phyloP scores from a whole-genome alignment of 2,329 filamentous ascomycete genomes.

The Fusarium multiceps region DNA sequence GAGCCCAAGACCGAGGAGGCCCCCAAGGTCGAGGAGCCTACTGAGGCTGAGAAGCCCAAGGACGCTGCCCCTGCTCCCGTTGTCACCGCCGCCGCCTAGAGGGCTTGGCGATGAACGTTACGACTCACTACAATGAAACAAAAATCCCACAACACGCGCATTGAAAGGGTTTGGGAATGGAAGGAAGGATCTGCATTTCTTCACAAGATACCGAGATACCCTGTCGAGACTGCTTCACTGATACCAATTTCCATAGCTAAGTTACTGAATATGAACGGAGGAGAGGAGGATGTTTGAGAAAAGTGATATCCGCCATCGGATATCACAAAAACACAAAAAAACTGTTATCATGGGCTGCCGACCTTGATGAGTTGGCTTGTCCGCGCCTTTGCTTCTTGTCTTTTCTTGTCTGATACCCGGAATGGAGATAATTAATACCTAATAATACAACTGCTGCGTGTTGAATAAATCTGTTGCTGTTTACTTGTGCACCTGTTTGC shows the following conservation, averaged over 20 bases:
- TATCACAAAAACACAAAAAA: constrained; percentile 39
- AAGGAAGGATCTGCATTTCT: constrained; percentile 66
- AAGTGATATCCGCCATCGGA: constrained; percentile 33
- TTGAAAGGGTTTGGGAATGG: constrained; percentile 60
- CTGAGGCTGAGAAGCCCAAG: constrained; percentile 57
- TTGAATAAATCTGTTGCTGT: constrained; percentile 31
- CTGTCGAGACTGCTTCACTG: constrained; percentile 63
- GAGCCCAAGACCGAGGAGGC: constrained; percentile 50
- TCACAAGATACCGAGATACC: constrained; percentile 65
- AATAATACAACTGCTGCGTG: constrained; percentile 57
- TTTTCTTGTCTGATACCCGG: constrained; percentile 56
- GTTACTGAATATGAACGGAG: constrained; percentile 39
- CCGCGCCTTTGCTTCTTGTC: constrained; percentile 44
- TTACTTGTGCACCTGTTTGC: not conserved
- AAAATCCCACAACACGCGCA: constrained; percentile 47
- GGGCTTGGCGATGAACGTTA: constrained; percentile 45
- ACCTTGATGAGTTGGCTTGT: constrained; percentile 34
- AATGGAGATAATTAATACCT: constrained; percentile 57
- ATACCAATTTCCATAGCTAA: constrained; percentile 54
- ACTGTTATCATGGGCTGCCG: constrained; percentile 28
- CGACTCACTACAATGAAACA: constrained; percentile 41
- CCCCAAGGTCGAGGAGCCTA: constrained; percentile 67
- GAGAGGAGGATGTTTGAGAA: constrained; percentile 31
- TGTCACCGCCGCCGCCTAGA: constrained; percentile 65
- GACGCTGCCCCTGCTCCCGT: constrained; percentile 57